Conservation (phyloP, 1,139 yeast species). For the Saccharomyces uvarum region DNA sequence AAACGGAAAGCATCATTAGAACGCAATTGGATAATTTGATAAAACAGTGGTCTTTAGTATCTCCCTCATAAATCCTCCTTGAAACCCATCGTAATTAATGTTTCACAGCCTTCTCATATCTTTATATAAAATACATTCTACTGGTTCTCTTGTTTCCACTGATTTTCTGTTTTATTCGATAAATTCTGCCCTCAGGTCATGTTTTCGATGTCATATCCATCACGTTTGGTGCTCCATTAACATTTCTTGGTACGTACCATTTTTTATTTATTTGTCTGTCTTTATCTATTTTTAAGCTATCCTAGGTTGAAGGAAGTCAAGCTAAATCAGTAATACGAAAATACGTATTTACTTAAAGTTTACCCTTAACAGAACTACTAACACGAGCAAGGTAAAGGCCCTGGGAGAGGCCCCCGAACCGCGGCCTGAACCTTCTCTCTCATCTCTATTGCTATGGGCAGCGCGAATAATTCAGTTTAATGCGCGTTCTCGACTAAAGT, state of each 20-base stretch:
- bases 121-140: neutral
- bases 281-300: constrained; percentile 12
- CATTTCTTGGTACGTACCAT: constrained; percentile 24
- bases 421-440: neutral
- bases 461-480: neutral
- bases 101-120: neutral
- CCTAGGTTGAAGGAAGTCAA: neutral
- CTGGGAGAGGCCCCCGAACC: neutral
- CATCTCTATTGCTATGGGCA: neutral
- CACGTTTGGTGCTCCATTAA: neutral
- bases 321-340: neutral
- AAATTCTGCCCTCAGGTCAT: neutral
- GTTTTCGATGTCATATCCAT: neutral
- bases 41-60: neutral
- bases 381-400: neutral
- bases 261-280: constrained; percentile 25
- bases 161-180: neutral
- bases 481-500: neutral
- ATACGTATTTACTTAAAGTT: neutral
- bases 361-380: neutral
- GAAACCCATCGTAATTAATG: neutral
- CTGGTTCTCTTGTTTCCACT: neutral
- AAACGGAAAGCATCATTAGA: neutral
- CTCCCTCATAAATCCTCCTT: neutral
- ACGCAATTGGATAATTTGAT: neutral